Evolutionary conservation across 2,329 filamentous ascomycete genomes (phyloP).

Genomic region (Paraconiothyrium sp.): DNA sequence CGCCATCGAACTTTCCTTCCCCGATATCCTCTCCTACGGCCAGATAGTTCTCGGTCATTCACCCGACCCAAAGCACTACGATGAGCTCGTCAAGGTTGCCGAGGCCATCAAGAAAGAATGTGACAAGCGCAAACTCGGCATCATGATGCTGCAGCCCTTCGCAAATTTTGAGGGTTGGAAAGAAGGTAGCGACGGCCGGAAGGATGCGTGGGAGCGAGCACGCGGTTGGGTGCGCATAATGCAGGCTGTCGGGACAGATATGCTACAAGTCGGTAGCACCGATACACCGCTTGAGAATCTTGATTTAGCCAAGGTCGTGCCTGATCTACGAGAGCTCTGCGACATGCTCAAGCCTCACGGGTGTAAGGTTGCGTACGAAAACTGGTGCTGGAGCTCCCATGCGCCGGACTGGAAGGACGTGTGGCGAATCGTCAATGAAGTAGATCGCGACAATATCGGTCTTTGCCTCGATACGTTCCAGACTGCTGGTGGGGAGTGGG

Average conservation of each 20-base stretch:
- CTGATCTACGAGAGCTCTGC: slow-evolving; percentile 68
- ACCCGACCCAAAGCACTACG: slow-evolving; percentile 67
- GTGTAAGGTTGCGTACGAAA: slow-evolving; percentile 77
- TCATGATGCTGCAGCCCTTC: slow-evolving; percentile 80
- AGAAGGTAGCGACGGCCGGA: slow-evolving; percentile 64
- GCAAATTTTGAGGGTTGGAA: slow-evolving; percentile 81
- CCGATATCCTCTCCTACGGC: slow-evolving; percentile 74
- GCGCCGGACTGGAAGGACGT: slow-evolving; percentile 74
- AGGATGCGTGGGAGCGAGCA: slow-evolving; percentile 70
- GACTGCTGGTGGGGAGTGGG: slow-evolving; percentile 76
- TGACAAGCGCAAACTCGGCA: slow-evolving; percentile 62
- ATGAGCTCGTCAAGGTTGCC: slow-evolving; percentile 65
- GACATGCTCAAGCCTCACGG: slow-evolving; percentile 63
- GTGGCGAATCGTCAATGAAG: slow-evolving; percentile 72
- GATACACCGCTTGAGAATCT: slow-evolving; percentile 68
- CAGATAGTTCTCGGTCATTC: slow-evolving; percentile 60
- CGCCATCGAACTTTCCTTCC: slow-evolving; percentile 78
- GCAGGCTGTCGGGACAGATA: slow-evolving; percentile 73
- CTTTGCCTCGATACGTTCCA: slow-evolving; percentile 84
- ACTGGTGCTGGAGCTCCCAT: slow-evolving; percentile 82
- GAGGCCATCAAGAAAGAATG: slow-evolving; percentile 65
- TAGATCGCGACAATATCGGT: slow-evolving; percentile 72
- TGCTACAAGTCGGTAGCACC: slow-evolving; percentile 73
- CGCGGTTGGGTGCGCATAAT: slow-evolving; percentile 76
- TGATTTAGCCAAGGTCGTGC: slow-evolving; percentile 62